These are phyloP conservation scores for Byssoonygena ceratinophila DNA, from an alignment of 2,329 filamentous ascomycete species.

Conservation along the genomic window DNA sequence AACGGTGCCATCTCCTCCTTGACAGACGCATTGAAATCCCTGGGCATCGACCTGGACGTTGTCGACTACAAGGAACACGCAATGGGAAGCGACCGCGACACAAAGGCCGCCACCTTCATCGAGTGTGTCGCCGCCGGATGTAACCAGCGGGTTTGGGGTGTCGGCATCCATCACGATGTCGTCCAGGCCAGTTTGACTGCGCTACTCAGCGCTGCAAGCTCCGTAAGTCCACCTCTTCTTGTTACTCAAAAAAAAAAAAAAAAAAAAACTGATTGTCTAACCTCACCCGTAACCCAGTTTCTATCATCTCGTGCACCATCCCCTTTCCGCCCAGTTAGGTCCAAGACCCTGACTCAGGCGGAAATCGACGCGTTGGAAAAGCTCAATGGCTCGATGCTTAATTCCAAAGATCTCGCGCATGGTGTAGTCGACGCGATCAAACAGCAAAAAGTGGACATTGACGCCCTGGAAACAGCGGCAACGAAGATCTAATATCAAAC, in stretches of 20 bases:
- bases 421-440: conserved; percentile 22
- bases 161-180: conserved; percentile 85
- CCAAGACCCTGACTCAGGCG: conserved; percentile 40
- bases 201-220: conserved; percentile 72
- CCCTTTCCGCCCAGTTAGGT: conserved; percentile 49
- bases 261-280: too few relatives aligned
- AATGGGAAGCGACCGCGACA: conserved; percentile 66
- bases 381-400: conserved; percentile 24
- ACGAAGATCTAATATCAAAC: conserved; percentile 12
- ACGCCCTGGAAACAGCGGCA: conserved; percentile 16
- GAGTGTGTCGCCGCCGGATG: conserved; percentile 64
- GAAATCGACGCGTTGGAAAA: conserved; percentile 37
- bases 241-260: background rate
- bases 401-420: conserved; percentile 14
- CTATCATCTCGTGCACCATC: conserved; percentile 59
- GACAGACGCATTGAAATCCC: conserved; percentile 63
- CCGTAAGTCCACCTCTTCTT: conserved; percentile 48
- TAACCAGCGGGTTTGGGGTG: conserved; percentile 71
- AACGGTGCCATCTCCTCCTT: conserved; percentile 86
- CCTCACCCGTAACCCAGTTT: conserved; percentile 49
- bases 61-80: conserved; percentile 94
- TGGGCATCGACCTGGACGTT: conserved; percentile 83
- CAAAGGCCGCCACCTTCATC: conserved; percentile 92
- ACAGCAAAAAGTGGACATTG: conserved; percentile 19
- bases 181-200: conserved; percentile 82